phyloP scores from a whole-genome alignment of 1,284 basidiomycete genomes.

The Vanrija pseudolonga region DNA sequence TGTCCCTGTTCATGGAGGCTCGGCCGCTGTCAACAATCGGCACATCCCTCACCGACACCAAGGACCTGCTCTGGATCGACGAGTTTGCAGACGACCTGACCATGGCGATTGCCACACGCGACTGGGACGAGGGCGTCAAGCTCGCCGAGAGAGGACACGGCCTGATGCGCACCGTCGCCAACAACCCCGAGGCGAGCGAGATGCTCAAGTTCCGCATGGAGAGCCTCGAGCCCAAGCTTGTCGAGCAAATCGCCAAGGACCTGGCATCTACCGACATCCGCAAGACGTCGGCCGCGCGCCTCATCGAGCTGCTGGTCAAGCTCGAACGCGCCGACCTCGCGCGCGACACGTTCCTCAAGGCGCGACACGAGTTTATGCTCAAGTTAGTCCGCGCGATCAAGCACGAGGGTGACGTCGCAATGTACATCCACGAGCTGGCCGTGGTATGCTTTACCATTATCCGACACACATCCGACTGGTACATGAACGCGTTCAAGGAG shows the following conservation, averaged over 20 bases:
- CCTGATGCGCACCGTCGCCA: slow-evolving; percentile 58
- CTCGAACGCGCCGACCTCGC: slow-evolving; percentile 76
- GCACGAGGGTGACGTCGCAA: slow-evolving; percentile 73
- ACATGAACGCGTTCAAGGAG: slow-evolving; percentile 89
- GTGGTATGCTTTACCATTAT: slow-evolving; percentile 49
- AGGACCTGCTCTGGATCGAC: slow-evolving; percentile 76
- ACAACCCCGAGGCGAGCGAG: slow-evolving; percentile 32
- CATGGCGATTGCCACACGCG: slow-evolving; percentile 81
- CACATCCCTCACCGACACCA: slow-evolving; percentile 57
- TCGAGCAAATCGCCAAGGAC: slow-evolving; percentile 66
- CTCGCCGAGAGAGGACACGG: slow-evolving; percentile 81
- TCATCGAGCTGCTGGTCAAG: slow-evolving; percentile 69
- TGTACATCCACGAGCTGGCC: slow-evolving; percentile 48
- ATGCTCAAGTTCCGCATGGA: slow-evolving; percentile 58
- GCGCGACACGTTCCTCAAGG: slow-evolving; percentile 74
- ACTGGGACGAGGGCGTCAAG: slow-evolving; percentile 80
- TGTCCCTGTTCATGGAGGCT: slow-evolving; percentile 50
- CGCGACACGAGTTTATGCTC: slow-evolving; percentile 71
- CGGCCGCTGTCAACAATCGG: slow-evolving; percentile 62
- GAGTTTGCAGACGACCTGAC: slow-evolving; percentile 89
- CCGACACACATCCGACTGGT: slow-evolving; percentile 90
- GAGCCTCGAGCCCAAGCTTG: slow-evolving; percentile 65
- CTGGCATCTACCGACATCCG: slow-evolving; percentile 71
- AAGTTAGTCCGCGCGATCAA: slow-evolving; percentile 76
- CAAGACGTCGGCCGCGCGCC: slow-evolving; percentile 67